Conservation (phyloP, 352 stramenopile species). For the Pythium folliculosum region DNA sequence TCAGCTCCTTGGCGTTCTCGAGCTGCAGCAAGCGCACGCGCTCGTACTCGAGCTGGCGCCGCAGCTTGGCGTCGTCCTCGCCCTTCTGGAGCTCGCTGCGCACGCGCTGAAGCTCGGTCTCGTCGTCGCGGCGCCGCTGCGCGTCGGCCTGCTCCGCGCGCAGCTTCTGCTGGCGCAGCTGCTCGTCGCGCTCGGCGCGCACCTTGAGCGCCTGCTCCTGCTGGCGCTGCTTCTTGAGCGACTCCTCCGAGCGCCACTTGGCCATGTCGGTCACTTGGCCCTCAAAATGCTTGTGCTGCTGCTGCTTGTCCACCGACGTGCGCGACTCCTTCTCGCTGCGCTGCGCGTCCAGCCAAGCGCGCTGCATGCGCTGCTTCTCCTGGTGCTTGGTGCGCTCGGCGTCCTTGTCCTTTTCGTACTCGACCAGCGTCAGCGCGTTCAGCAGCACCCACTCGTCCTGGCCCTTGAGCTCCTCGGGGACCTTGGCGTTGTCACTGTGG, state of each 20-base stretch:
- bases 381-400: conserved; percentile 37
- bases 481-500: background rate
- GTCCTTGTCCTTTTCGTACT: conserved; percentile 64
- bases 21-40: conserved; percentile 51
- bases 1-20: conserved; percentile 50
- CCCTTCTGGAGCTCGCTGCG: conserved; percentile 49
- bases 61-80: conserved; percentile 43
- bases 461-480: conserved; percentile 35
- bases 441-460: conserved; percentile 79
- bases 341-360: conserved; percentile 63
- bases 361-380: conserved; percentile 65
- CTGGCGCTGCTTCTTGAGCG: conserved; percentile 47
- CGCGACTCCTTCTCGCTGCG: conserved; percentile 45
- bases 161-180: conserved; percentile 56
- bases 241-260: conserved; percentile 56
- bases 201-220: conserved; percentile 55
- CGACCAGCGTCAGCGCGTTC: conserved; percentile 70
- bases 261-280: conserved; percentile 47
- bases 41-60: conserved; percentile 46
- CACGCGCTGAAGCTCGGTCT: conserved; percentile 53
- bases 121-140: conserved; percentile 46
- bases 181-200: conserved; percentile 58
- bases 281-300: conserved; percentile 39
- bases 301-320: conserved; percentile 36
- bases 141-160: conserved; percentile 35